Conservation (phyloP, 2,329 filamentous ascomycete genomes). For the Epichloe gansuensis region DNA sequence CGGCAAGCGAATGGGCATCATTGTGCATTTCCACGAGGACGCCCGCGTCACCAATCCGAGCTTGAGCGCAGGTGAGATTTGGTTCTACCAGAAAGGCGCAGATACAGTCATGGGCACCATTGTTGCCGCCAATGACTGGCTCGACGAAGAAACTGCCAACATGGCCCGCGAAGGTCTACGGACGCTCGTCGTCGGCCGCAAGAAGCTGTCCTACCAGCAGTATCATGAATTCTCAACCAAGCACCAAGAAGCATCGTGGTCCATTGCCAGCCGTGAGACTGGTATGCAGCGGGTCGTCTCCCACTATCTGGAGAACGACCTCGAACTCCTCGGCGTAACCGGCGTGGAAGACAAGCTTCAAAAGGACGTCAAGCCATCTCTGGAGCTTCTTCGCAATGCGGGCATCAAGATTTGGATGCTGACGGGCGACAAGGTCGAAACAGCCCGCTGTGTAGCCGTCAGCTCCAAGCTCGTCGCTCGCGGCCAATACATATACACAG, state of each 20-base stretch:
- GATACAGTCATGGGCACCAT: slow-evolving; percentile 98
- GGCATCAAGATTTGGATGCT: slow-evolving; percentile 99
- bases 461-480: slow-evolving; percentile 87
- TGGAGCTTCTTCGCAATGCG: slow-evolving; percentile 89
- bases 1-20: slow-evolving; percentile 95
- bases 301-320: slow-evolving; percentile 69
- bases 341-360: slow-evolving; percentile 97
- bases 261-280: slow-evolving; percentile 65
- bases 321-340: slow-evolving; percentile 92
- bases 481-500: slow-evolving; percentile 91
- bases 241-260: slow-evolving; percentile 69
- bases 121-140: slow-evolving; percentile 92
- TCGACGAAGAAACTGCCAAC: slow-evolving; percentile 97
- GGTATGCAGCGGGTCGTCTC: slow-evolving; percentile 71
- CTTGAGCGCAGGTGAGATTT: slow-evolving; percentile 62
- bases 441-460: slow-evolving; percentile 88
- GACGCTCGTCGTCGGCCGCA: slow-evolving; percentile 89
- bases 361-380: slow-evolving; percentile 84
- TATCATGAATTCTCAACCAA: slow-evolving; percentile 67
- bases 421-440: slow-evolving; percentile 97
- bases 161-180: slow-evolving; percentile 95
- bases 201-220: slow-evolving; percentile 62
- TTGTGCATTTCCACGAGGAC: slow-evolving; percentile 68
- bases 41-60: slow-evolving; percentile 33
- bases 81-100: slow-evolving; percentile 97